Evolutionary conservation across 805 yeast genomes (phyloP), one percentile per base, ranked within the genome.

Genomic region (Pachysolen tannophilus): DNA sequence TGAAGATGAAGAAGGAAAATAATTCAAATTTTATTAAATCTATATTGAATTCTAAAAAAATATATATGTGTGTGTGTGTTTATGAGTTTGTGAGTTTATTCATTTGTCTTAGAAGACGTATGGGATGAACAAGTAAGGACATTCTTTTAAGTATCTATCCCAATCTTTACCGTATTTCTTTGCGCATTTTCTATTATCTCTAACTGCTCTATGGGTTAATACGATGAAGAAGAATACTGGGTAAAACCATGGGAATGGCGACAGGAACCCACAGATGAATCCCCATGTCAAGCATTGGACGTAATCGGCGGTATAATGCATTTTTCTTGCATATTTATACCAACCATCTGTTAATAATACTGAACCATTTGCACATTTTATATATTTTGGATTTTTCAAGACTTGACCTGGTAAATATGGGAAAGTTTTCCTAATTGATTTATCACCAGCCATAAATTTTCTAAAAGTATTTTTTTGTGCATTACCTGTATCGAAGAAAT

Each of bases 231-330:
- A 92, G 66, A 92, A 92, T 16, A 67, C 64, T 4, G 98, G 97
- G 77, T 82, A 90, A 62, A 92, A 92, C 90, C 95, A 92, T 29
- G 97, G 95, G 67, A 90, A 76, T 33, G 88, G 83, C 3, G 95
- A 83, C 21, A 67, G 68, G 58, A 80, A 78, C 1, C 98, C 98
- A 59, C 96, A 86, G 42, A 78, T 72, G 42, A 92, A 68, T 5
- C 90, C 95, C 98, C 98, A 92, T 30, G 92, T 71, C 48, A 84
- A 65, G 33, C 94, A 73, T 65, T 87, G 96, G 32, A 72, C 65
- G 71, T 78, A 86, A 58, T 92, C 98, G 16, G 95, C 96, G 25
- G 97, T 87, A 69, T 92, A 92, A 62, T 88, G 94, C 43, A 80
- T 77, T 63, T 92, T 92, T 65, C 97, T 80, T 11, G 97, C 97